phyloP scores from a whole-genome alignment of 306 rosid genomes.

The Sophora flavescens region DNA sequence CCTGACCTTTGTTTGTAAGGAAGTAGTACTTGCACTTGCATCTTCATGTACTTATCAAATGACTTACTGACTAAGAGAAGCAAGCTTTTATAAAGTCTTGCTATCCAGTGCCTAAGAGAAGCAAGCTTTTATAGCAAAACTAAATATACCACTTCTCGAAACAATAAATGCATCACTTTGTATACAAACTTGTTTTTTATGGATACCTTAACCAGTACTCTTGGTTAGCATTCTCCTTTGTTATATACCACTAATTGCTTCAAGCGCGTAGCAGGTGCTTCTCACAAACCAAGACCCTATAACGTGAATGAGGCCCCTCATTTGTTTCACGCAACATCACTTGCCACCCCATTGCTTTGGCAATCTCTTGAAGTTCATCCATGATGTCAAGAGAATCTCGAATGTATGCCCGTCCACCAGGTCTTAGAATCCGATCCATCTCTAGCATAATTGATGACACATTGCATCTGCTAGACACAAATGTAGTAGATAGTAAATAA shows the following conservation, averaged over 20 bases:
- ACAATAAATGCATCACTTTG: no score
- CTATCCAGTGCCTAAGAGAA: background rate
- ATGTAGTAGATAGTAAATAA: conserved; percentile 28
- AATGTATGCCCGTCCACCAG: conserved; percentile 82
- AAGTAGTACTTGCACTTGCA: conserved; percentile 38
- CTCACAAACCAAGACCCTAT: conserved; percentile 78
- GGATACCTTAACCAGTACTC: no score
- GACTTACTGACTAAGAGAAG: background rate
- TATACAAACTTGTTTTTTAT: no score
- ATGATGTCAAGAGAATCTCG: conserved; percentile 80
- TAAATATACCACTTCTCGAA: no score
- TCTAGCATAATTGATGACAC: conserved; percentile 91
- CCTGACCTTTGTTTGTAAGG: conserved; percentile 19
- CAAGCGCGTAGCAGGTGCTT: conserved; percentile 73
- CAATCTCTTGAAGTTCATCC: conserved; percentile 88
- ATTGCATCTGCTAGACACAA: conserved; percentile 67
- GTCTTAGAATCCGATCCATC: conserved; percentile 96
- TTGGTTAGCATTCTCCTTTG: no score
- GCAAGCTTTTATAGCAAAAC: no score
- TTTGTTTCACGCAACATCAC: conserved; percentile 71
- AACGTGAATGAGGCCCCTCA: conserved; percentile 94
- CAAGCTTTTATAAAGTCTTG: background rate
- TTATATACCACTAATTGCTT: conserved; percentile 38
- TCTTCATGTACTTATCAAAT: conserved; percentile 40
- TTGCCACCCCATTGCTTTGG: conserved; percentile 88